phyloP scores from a whole-genome alignment of 305 asterid genomes.

The Salvia sclarea region DNA sequence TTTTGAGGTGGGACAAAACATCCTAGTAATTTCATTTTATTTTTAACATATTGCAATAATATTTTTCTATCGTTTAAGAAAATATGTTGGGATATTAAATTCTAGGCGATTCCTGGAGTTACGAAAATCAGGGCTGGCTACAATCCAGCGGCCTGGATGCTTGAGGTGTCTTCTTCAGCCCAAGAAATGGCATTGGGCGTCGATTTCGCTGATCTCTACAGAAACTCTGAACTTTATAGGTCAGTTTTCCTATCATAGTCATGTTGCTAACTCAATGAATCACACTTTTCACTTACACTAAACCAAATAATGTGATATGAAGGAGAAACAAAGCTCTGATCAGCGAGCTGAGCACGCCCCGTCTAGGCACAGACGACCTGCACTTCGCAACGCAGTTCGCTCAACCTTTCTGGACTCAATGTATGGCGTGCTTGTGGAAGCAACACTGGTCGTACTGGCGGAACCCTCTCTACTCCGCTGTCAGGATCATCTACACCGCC shows the following conservation, averaged over 20 bases:
- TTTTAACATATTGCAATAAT: too few species aligned
- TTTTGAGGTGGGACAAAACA: conserved; percentile 35
- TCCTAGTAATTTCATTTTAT: not conserved
- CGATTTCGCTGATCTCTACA: conserved; percentile 50
- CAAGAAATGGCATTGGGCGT: conserved; percentile 46
- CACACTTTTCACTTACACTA: too few species aligned
- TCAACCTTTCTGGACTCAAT: conserved; percentile 49
- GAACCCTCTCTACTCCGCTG: conserved; percentile 46
- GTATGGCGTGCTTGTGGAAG: conserved; percentile 57
- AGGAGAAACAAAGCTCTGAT: conserved; percentile 56
- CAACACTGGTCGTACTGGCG: conserved; percentile 60
- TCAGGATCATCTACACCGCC: conserved; percentile 35
- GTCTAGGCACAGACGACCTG: conserved; percentile 44
- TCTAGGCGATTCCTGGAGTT: conserved; percentile 54
- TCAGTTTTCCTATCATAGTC: conserved; percentile 17
- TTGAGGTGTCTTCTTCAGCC: conserved; percentile 60
- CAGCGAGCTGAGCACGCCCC: conserved; percentile 45
- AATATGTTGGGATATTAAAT: not conserved
- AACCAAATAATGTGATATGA: not conserved
- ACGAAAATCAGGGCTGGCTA: conserved; percentile 44
- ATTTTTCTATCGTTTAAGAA: too few species aligned
- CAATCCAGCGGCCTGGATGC: conserved; percentile 72
- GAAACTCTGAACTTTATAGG: conserved; percentile 54
- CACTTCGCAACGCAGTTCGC: conserved; percentile 44
- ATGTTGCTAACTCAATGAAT: not conserved